phyloP scores from a whole-genome alignment of 441 rosid genomes.

The Manihot esculenta region DNA sequence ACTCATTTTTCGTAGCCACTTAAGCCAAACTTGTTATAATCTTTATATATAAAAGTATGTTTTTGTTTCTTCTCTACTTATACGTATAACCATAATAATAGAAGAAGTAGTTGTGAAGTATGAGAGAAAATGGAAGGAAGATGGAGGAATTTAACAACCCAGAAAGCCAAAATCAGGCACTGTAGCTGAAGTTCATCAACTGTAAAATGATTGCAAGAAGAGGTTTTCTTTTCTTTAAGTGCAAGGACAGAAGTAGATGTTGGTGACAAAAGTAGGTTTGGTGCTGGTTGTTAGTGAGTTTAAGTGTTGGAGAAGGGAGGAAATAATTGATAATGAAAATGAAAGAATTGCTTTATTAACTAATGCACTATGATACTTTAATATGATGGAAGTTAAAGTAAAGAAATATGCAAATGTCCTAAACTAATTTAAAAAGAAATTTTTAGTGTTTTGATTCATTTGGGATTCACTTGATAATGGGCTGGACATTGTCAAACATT shows the following conservation, averaged over 20 bases:
- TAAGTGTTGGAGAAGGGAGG: constrained; percentile 56
- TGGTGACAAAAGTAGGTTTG: constrained; percentile 43
- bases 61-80: constrained; percentile 11
- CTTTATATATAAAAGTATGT: constrained; percentile 1
- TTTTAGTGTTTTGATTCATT: too few relatives aligned
- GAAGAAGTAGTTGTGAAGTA: constrained; percentile 21
- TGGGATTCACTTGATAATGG: too few relatives aligned
- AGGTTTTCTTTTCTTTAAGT: constrained; percentile 53
- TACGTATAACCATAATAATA: constrained; percentile 14
- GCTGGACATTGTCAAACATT: too few relatives aligned
- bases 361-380: constrained; percentile 8
- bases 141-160: constrained; percentile 27
- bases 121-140: constrained; percentile 19
- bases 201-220: constrained; percentile 30
- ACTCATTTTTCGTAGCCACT: constrained; percentile 39
- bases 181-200: constrained; percentile 15
- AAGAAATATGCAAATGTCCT: background rate
- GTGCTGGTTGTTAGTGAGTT: constrained; percentile 57
- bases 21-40: constrained; percentile 3
- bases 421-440: too few relatives aligned
- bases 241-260: constrained; percentile 44
- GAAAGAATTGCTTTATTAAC: constrained; percentile 29
- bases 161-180: constrained; percentile 27
- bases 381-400: constrained; percentile 19
- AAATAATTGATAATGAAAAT: constrained; percentile 24